Evolutionary conservation across 176 grass and related monocot species (phyloP).

Genomic region (Musa acuminata): DNA sequence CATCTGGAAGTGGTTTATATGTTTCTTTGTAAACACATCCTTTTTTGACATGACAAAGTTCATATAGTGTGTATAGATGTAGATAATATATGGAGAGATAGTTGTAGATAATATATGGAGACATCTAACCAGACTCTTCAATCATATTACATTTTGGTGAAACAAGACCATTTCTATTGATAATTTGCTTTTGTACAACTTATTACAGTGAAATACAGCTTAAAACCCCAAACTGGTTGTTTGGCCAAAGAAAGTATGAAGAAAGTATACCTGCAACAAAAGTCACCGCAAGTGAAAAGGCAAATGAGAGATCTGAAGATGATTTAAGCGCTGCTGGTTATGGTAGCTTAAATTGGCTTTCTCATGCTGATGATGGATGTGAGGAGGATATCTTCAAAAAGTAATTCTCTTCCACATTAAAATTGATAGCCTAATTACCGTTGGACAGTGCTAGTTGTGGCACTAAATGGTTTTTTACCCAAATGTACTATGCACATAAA

Average conservation of each 20-base stretch:
- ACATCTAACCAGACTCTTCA: background rate
- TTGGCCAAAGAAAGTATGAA: constrained; percentile 86
- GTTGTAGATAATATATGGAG: background rate
- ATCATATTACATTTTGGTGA: constrained; percentile 8
- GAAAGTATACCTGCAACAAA: constrained; percentile 33
- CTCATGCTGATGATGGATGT: constrained; percentile 35
- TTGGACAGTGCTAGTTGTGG: background rate
- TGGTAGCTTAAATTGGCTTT: constrained; percentile 61
- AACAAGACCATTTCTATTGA: constrained; percentile 8
- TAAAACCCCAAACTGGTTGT: constrained; percentile 87
- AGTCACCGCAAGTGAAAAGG: constrained; percentile 36
- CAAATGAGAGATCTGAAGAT: constrained; percentile 24
- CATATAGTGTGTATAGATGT: background rate
- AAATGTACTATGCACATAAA: background rate
- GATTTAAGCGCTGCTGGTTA: constrained; percentile 27
- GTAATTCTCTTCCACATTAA: constrained; percentile 22
- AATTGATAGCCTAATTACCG: background rate
- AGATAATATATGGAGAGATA: background rate
- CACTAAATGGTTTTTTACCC: background rate
- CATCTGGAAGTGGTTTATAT: background rate
- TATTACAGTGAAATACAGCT: constrained; percentile 87
- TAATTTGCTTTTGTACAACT: background rate
- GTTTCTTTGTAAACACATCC: background rate
- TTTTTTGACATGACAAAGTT: background rate
- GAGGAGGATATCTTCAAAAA: constrained; percentile 89